Percentiles rank a stretch among this genome's conserved stretches.
phyloP scores from a whole-genome alignment of 208 protist species.

The Naegleria gruberi region DNA sequence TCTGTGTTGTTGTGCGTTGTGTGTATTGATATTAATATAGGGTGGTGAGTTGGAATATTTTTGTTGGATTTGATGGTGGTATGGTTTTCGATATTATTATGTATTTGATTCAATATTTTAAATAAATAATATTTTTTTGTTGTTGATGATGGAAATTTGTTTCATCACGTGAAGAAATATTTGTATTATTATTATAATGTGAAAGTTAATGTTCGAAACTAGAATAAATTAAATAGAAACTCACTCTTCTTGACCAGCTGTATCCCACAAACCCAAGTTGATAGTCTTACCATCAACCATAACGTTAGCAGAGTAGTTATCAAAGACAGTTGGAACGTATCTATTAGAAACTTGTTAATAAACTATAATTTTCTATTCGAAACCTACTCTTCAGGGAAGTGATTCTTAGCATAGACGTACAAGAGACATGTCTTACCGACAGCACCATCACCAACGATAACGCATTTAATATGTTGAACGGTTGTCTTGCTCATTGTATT shows the following conservation, averaged over 20 bases:
- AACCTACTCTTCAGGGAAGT: constrained; percentile 36
- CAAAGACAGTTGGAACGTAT: constrained; percentile 62
- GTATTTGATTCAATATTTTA: too few relatives aligned
- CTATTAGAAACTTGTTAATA: too few relatives aligned
- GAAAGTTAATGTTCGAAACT: too few relatives aligned
- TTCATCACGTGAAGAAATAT: too few relatives aligned
- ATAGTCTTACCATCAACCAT: constrained; percentile 58
- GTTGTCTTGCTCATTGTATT: neutral
- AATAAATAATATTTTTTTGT: too few relatives aligned
- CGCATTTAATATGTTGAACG: constrained; percentile 23
- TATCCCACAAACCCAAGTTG: constrained; percentile 13
- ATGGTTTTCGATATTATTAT: neutral
- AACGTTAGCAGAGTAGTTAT: constrained; percentile 67
- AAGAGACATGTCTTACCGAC: constrained; percentile 43
- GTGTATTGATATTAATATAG: constrained; percentile 48
- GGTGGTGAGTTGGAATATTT: neutral
- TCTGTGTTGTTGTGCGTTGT: constrained; percentile 59
- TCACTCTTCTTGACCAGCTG: neutral
- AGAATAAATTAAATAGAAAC: neutral
- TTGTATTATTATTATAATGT: too few relatives aligned
- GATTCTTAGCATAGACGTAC: constrained; percentile 32
- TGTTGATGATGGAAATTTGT: too few relatives aligned
- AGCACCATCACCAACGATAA: constrained; percentile 42
- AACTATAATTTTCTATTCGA: too few relatives aligned
- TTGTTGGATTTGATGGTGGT: neutral